A percentile compares a stretch with the other conserved stretches of the same genome.
These are phyloP conservation scores for Ulota crispa DNA, from an alignment of 225 moss, liverwort and hornwort genomes.

Conservation along the genomic window DNA sequence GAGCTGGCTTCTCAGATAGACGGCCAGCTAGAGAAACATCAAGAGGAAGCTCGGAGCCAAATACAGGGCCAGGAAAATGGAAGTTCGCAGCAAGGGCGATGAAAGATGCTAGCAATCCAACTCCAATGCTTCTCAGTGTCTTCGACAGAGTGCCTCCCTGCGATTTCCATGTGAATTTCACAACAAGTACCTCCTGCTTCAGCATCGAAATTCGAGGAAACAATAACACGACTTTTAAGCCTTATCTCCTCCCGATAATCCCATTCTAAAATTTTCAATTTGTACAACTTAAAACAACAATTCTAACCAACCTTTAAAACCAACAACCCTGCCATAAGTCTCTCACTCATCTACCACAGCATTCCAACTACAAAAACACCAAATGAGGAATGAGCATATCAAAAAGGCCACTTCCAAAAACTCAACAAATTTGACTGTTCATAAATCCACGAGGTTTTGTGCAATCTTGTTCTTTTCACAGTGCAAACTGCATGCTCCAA, in stretches of 20 bases:
- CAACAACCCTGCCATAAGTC: background rate
- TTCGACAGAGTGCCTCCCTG: conserved; percentile 16
- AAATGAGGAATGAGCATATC: no score
- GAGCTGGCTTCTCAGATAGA: conserved; percentile 10
- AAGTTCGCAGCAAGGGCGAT: conserved; percentile 33
- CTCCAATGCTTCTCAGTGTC: conserved; percentile 20
- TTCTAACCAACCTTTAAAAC: background rate
- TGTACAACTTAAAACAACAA: no score
- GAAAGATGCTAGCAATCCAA: conserved; percentile 37
- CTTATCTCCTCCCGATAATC: background rate
- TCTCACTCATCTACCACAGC: background rate
- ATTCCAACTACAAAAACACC: background rate
- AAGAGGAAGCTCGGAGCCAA: conserved; percentile 23
- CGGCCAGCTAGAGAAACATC: conserved; percentile 19
- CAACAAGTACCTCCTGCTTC: background rate
- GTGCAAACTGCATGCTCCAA: background rate
- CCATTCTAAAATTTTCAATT: background rate
- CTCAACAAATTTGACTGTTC: background rate
- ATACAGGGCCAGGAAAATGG: conserved; percentile 11
- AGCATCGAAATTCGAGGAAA: background rate
- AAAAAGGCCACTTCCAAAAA: no score
- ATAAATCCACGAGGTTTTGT: background rate
- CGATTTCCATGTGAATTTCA: background rate
- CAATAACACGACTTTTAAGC: background rate
- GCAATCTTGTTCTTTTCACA: background rate